A percentile compares a stretch with the other conserved stretches of the same genome.
Evolutionary conservation across 2,329 filamentous ascomycete species (phyloP).

Genomic region (Lachnellula cervina): DNA sequence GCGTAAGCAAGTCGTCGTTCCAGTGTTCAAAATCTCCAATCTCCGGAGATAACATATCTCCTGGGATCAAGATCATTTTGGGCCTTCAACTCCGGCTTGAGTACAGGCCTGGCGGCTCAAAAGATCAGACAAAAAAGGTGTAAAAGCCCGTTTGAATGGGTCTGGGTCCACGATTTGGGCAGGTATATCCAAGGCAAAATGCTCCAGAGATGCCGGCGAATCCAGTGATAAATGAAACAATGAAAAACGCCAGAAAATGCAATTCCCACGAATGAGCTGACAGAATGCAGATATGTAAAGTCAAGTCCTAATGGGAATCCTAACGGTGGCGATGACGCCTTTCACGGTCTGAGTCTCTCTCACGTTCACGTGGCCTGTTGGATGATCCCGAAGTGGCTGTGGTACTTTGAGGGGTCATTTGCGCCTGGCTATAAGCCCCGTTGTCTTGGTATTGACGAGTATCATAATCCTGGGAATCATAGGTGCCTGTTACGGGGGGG

Average conservation of each 20-base stretch:
- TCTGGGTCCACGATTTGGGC: slow-evolving; percentile 19
- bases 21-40: slow-evolving; percentile 9
- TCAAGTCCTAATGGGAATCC: slow-evolving; percentile 13
- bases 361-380: slow-evolving; percentile 23
- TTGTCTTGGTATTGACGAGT: slow-evolving; percentile 19
- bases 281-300: slow-evolving; percentile 17
- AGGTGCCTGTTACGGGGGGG: slow-evolving; percentile 21
- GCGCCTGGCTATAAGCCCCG: slow-evolving; percentile 19
- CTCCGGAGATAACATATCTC: not conserved
- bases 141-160: slow-evolving; percentile 18
- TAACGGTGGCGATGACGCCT: slow-evolving; percentile 18
- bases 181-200: slow-evolving; percentile 18
- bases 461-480: slow-evolving; percentile 22
- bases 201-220: slow-evolving; percentile 19
- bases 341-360: slow-evolving; percentile 22
- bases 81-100: slow-evolving; percentile 18
- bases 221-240: slow-evolving; percentile 20
- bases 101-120: slow-evolving; percentile 18
- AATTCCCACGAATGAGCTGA: slow-evolving; percentile 15
- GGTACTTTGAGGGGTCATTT: slow-evolving; percentile 20
- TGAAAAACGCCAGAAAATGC: slow-evolving; percentile 28
- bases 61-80: slow-evolving; percentile 13
- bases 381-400: slow-evolving; percentile 23
- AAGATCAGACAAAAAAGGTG: slow-evolving; percentile 18
- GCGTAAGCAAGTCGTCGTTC: slow-evolving; percentile 11